Base-by-base conservation (phyloP, 78 protist species). In the Ministeria vibrans region DNA sequence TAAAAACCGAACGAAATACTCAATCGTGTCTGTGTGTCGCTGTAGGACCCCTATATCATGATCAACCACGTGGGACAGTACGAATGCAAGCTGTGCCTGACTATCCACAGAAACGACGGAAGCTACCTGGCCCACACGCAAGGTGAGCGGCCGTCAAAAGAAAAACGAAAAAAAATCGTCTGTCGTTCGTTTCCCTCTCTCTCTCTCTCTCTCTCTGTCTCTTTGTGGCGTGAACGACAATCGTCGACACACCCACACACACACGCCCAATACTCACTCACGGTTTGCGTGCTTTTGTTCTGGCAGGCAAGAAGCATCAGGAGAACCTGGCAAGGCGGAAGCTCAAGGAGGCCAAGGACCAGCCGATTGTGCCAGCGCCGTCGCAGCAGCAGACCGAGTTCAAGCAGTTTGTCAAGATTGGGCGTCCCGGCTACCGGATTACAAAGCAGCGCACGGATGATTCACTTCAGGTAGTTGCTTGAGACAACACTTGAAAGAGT, bases 61-160 rank as follows among this genome's bases (percentile, higher is more conserved):
- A 13, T 62, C 9, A 93, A 93, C 59, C 93, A 96, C 76, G 51
- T 93, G n/a, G 99, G 99, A 25, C 77, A 87, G 28, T 97, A 91
- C 85, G 99, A 98, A 87, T 98, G 99, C 92, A 93, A 84, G 81
- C 92, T 98, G 25, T 98, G 99, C 86, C 75, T 96, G 32, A 97
- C 99, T 5, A 87, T 94, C 41, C 99, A 98, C 85, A 88, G 73
- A 15, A 97, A 93, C 78, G 98, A 96, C 49, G 99, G 98, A 7
- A 85, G 81, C 79, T 96, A 96, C 82, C 80, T 95, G 46, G 95
- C 97, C 0, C 99, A 96, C 82, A 92, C 95, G 41, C 96, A 93
- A 55, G 94, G 92, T 5, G 81, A n/a, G n/a, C n/a, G n/a, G n/a
- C n/a, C n/a, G n/a, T n/a, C n/a, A n/a, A n/a, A n/a, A n/a, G n/a